Evolutionary conservation across 2,329 filamentous ascomycete species (phyloP).

Genomic region (Tolypocladium capitatum): DNA sequence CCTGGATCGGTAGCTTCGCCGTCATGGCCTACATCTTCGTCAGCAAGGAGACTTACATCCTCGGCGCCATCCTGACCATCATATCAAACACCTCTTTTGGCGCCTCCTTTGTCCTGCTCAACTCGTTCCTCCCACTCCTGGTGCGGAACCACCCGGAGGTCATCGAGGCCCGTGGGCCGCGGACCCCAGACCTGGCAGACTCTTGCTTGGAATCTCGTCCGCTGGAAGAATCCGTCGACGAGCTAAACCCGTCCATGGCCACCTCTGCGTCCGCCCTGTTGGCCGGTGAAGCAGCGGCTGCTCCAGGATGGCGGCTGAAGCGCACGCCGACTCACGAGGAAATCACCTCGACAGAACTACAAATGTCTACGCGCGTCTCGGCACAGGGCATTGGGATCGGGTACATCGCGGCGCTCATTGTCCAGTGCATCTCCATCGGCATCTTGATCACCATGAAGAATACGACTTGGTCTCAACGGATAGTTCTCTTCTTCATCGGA

Average conservation of each 20-base stretch:
- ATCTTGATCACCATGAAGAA: constrained; percentile 62
- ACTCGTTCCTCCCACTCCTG: constrained; percentile 84
- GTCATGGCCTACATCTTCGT: constrained; percentile 86
- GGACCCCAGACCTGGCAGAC: constrained; percentile 17
- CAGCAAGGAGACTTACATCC: constrained; percentile 58
- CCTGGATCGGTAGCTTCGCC: constrained; percentile 62
- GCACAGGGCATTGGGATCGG: constrained; percentile 88
- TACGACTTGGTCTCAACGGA: constrained; percentile 70
- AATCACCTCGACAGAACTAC: constrained; percentile 53
- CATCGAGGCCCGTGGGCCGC: constrained; percentile 13
- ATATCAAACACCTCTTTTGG: constrained; percentile 90
- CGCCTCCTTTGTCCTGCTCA: constrained; percentile 86
- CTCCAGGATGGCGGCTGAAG: constrained; percentile 17
- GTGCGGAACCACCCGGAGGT: constrained; percentile 67
- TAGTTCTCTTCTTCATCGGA: constrained; percentile 79
- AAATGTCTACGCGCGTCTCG: constrained; percentile 79
- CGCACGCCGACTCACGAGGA: constrained; percentile 30
- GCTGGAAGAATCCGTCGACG: constrained; percentile 18
- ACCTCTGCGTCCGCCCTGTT: constrained; percentile 37
- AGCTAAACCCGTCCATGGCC: constrained; percentile 15
- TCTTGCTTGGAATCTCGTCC: constrained; percentile 21
- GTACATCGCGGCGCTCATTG: constrained; percentile 72
- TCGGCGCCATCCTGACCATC: constrained; percentile 75
- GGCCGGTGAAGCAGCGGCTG: constrained; percentile 11
- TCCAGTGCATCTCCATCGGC: constrained; percentile 71